Conservation (phyloP, 2,329 filamentous ascomycete genomes). For the Monosporascus sp. region DNA sequence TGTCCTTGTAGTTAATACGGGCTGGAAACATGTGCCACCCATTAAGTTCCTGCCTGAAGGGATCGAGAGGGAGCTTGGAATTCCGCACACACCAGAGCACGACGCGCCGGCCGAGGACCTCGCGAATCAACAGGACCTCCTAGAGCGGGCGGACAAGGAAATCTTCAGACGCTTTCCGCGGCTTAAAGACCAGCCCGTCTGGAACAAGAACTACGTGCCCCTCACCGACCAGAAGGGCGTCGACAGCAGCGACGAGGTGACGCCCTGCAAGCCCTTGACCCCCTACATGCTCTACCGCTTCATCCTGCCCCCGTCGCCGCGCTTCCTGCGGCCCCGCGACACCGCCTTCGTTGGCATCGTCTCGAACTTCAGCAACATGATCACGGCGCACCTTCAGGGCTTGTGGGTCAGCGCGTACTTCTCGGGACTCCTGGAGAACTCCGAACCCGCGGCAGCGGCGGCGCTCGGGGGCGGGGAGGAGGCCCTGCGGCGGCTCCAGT, state of each 20-base stretch:
- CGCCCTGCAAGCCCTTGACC: slow-evolving; percentile 14
- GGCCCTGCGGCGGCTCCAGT: slow-evolving; percentile 37
- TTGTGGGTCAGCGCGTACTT: slow-evolving; percentile 56
- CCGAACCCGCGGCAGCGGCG: slow-evolving; percentile 5
- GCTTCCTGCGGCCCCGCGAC: slow-evolving; percentile 31
- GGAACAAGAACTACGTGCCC: slow-evolving; percentile 39
- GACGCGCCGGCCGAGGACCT: slow-evolving; percentile 23
- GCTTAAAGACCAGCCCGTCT: slow-evolving; percentile 38
- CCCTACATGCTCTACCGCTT: slow-evolving; percentile 40
- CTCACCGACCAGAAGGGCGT: slow-evolving; percentile 30
- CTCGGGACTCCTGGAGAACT: slow-evolving; percentile 32
- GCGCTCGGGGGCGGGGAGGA: slow-evolving; percentile 23
- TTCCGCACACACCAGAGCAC: slow-evolving; percentile 31
- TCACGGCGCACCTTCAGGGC: slow-evolving; percentile 40
- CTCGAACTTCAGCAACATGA: slow-evolving; percentile 37
- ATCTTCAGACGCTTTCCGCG: slow-evolving; percentile 46
- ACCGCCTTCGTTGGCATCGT: slow-evolving; percentile 44
- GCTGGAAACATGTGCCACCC: slow-evolving; percentile 41
- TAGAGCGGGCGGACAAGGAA: slow-evolving; percentile 38
- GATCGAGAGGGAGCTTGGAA: slow-evolving; percentile 38
- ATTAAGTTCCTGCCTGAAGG: slow-evolving; percentile 40
- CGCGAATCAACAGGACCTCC: slow-evolving; percentile 32
- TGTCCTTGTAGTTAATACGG: slow-evolving; percentile 49
- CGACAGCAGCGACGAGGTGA: slow-evolving; percentile 16
- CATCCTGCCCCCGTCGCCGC: slow-evolving; percentile 35